Percentiles rank a stretch among this genome's conserved stretches.
These are phyloP conservation scores for Ustilago curta DNA, from an alignment of 1,284 basidiomycete genomes.

Conservation along the genomic window DNA sequence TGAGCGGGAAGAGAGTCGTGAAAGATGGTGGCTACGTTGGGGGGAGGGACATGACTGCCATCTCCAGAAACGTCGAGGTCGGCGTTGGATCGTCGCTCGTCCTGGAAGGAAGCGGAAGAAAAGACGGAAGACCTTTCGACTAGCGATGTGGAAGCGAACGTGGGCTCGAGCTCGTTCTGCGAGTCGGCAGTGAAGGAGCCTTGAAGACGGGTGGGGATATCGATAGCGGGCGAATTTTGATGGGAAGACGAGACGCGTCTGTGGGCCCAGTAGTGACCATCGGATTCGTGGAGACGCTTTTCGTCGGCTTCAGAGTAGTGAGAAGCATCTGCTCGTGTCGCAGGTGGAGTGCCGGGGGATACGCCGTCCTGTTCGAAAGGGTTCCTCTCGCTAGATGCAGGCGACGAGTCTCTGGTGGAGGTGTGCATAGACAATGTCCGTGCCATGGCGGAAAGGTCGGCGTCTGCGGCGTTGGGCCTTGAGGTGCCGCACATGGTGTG, in stretches of 20 bases:
- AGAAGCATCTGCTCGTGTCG: slow-evolving; percentile 40
- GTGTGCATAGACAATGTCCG: slow-evolving; percentile 23
- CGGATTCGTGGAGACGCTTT: slow-evolving; percentile 56
- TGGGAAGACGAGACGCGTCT: slow-evolving; percentile 47
- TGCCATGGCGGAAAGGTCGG: slow-evolving; percentile 32
- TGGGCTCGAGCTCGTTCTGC: slow-evolving; percentile 44
- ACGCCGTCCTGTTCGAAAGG: slow-evolving; percentile 33
- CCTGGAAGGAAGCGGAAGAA: slow-evolving; percentile 32
- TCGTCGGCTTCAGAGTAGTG: slow-evolving; percentile 60
- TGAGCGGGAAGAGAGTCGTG: slow-evolving; percentile 17
- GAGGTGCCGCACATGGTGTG: slow-evolving; percentile 41
- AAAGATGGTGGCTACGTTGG: slow-evolving; percentile 49
- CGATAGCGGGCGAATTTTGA: slow-evolving; percentile 33
- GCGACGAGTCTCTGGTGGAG: slow-evolving; percentile 41
- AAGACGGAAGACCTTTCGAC: slow-evolving; percentile 43
- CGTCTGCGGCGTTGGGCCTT: slow-evolving; percentile 29
- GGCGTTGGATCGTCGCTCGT: slow-evolving; percentile 43
- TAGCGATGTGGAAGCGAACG: slow-evolving; percentile 39
- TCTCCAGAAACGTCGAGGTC: slow-evolving; percentile 51
- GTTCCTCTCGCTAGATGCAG: slow-evolving; percentile 40
- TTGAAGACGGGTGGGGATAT: slow-evolving; percentile 34
- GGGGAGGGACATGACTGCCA: slow-evolving; percentile 44
- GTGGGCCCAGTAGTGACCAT: slow-evolving; percentile 56
- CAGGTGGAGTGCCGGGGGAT: slow-evolving; percentile 43
- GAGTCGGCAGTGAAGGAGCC: slow-evolving; percentile 41